phyloP scores from a whole-genome alignment of 805 yeast species.

The Sugiyamaella smithiae region DNA sequence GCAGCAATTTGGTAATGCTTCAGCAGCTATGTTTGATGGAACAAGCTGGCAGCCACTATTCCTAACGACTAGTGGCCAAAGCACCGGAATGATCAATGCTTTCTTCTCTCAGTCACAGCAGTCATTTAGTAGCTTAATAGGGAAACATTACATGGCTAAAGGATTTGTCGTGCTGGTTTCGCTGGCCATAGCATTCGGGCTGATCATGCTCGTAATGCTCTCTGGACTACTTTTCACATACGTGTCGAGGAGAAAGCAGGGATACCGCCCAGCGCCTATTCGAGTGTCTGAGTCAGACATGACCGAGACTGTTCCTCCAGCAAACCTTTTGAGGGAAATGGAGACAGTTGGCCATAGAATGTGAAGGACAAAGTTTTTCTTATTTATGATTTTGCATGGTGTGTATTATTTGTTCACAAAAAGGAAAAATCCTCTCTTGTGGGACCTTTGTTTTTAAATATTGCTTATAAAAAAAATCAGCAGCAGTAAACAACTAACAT shows the following conservation, averaged over 20 bases:
- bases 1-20: conserved; percentile 51
- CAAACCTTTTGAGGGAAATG: conserved; percentile 45
- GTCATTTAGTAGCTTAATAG: conserved; percentile 20
- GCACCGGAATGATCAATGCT: conserved; percentile 29
- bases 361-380: not conserved
- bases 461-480: too few species aligned
- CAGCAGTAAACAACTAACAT: too few species aligned
- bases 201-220: conserved; percentile 41
- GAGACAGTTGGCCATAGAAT: conserved; percentile 32
- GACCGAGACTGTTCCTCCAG: conserved; percentile 63
- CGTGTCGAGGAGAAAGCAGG: conserved; percentile 40
- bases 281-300: conserved; percentile 60
- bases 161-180: conserved; percentile 71
- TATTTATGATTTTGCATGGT: not conserved
- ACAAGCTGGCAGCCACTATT: conserved; percentile 62
- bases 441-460: not conserved
- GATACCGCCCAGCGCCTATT: conserved; percentile 47
- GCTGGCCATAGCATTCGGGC: conserved; percentile 61
- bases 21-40: conserved; percentile 67
- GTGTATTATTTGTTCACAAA: not conserved
- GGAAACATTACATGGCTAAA: conserved; percentile 36
- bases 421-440: too few species aligned
- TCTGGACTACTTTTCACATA: conserved; percentile 43
- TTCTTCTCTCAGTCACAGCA: conserved; percentile 32
- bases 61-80: conserved; percentile 36